These are phyloP conservation scores for Candida insectalens DNA, from an alignment of 805 yeast species.

Conservation along the genomic window DNA sequence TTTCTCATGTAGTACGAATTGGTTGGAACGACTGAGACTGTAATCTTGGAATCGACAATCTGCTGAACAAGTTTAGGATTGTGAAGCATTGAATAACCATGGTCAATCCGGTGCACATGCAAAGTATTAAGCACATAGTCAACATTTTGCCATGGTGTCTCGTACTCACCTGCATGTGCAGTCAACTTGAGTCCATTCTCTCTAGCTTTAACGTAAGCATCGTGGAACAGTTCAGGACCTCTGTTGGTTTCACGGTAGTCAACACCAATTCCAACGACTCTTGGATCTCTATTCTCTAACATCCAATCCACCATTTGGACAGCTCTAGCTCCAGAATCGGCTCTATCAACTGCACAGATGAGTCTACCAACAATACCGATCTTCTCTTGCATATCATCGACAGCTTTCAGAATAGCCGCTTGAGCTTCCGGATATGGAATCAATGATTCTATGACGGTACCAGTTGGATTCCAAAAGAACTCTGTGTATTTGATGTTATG, in stretches of 20 bases:
- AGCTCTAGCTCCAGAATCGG: conserved; percentile 17
- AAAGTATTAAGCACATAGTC: conserved; percentile 17
- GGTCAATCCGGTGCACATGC: conserved; percentile 21
- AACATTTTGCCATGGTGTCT: conserved; percentile 20
- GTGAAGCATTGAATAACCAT: conserved; percentile 23
- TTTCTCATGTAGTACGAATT: conserved; percentile 23
- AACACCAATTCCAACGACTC: conserved; percentile 22
- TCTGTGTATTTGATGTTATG: conserved; percentile 22
- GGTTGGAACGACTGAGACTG: conserved; percentile 23
- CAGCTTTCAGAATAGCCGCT: conserved; percentile 17
- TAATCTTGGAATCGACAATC: conserved; percentile 10
- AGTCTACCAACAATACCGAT: conserved; percentile 15
- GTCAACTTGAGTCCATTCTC: conserved; percentile 17
- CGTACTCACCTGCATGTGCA: conserved; percentile 25
- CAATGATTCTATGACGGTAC: conserved; percentile 18
- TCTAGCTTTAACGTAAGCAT: conserved; percentile 18
- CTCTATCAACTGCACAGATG: conserved; percentile 23
- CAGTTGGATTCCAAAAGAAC: conserved; percentile 26
- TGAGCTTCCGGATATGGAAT: conserved; percentile 20
- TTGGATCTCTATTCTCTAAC: conserved; percentile 15
- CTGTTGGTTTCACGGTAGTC: conserved; percentile 22
- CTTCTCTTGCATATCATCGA: conserved; percentile 12
- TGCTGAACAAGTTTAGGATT: conserved; percentile 16
- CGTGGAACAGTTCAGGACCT: conserved; percentile 20
- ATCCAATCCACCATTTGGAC: conserved; percentile 21